These are phyloP conservation scores for Paramecium primaurelia DNA, from an alignment of 73 alveolate genomes.

Conservation along the genomic window DNA sequence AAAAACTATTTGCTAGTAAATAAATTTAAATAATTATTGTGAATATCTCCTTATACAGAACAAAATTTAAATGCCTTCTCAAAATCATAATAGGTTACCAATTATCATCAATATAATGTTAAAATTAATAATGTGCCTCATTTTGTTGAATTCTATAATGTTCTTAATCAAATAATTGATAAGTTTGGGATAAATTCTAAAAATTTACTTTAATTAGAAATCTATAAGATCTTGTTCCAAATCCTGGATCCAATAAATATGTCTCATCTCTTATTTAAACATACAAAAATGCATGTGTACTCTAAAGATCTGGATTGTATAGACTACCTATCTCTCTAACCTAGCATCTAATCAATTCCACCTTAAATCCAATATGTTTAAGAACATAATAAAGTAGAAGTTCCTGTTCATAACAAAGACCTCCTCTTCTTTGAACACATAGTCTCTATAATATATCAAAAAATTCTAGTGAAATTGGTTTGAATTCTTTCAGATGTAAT, in stretches of 20 bases:
- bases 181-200: background rate
- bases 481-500: background rate
- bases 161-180: background rate
- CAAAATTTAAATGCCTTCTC: background rate
- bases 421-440: background rate
- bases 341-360: background rate
- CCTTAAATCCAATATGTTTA: background rate
- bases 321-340: background rate
- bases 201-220: background rate
- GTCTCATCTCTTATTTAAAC: background rate
- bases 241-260: background rate
- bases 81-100: constrained; percentile 11
- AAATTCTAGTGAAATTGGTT: background rate
- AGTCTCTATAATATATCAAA: background rate
- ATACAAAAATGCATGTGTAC: background rate
- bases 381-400: background rate
- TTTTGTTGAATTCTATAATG: background rate
- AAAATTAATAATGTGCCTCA: background rate
- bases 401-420: background rate
- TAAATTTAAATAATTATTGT: background rate
- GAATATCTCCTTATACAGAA: background rate
- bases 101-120: background rate
- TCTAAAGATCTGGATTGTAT: background rate
- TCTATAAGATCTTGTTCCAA: background rate
- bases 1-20: background rate